Conservation (phyloP, 768 basidiomycete genomes). For the Amanita molliuscula region DNA sequence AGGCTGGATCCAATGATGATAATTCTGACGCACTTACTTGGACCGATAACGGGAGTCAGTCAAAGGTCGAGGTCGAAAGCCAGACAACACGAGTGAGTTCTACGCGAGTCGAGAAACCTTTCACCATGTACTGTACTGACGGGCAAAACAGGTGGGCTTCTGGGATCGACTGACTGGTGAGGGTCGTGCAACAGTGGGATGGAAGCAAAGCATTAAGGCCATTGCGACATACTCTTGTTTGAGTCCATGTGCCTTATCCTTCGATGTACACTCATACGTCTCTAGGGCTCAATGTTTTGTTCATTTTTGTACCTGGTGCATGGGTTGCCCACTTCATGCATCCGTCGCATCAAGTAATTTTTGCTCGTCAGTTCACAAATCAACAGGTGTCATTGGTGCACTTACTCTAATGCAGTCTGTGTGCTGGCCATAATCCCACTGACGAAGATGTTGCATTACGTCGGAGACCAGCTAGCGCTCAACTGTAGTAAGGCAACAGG, state of each 20-base stretch:
- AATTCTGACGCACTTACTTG: background rate
- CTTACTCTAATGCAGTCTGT: conserved; percentile 21
- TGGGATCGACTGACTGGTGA: conserved; percentile 17
- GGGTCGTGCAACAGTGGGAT: conserved; percentile 15
- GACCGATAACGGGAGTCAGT: background rate
- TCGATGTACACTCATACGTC: background rate
- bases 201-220: conserved; percentile 22
- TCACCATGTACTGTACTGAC: background rate
- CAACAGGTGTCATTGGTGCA: background rate
- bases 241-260: conserved; percentile 8
- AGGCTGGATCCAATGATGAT: background rate
- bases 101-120: background rate
- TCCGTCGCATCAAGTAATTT: conserved; percentile 12
- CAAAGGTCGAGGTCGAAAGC: background rate
- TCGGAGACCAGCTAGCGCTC: conserved; percentile 41
- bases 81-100: background rate
- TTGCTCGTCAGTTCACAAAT: background rate
- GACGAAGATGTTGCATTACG: conserved; percentile 32
- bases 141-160: conserved; percentile 2
- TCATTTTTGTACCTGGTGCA: conserved; percentile 30
- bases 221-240: conserved; percentile 25
- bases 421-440: conserved; percentile 41
- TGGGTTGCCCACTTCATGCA: conserved; percentile 27
- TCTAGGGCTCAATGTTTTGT: conserved; percentile 29
- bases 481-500: conserved; percentile 56